phyloP scores from a whole-genome alignment of 2,329 filamentous ascomycete species.

The Pleurostoma richardsiae region DNA sequence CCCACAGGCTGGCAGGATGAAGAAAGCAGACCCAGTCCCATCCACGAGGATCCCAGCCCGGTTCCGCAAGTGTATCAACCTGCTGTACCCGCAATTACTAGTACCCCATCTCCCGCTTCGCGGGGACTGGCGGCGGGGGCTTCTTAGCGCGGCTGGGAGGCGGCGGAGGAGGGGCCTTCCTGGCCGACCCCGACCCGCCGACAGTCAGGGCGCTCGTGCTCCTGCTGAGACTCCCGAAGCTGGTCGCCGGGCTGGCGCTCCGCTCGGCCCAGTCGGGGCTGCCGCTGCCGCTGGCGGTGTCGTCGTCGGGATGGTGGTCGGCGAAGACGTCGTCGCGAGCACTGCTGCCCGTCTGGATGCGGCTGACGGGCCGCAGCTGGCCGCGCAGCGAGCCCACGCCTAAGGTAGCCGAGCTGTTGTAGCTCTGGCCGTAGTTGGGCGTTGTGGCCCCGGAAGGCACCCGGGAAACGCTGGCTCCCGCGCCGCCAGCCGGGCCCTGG shows the following conservation, averaged over 20 bases:
- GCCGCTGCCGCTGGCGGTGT: constrained; percentile 43
- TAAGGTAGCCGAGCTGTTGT: constrained; percentile 1
- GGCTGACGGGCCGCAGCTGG: constrained; percentile 39
- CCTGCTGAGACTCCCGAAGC: constrained; percentile 47
- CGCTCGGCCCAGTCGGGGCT: constrained; percentile 47
- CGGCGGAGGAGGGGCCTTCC: constrained; percentile 38
- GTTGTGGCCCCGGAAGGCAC: constrained; percentile 10
- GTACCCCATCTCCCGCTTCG: constrained; percentile 23
- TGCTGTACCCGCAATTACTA: constrained; percentile 4
- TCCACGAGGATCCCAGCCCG: too few species aligned
- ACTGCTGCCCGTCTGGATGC: constrained; percentile 32
- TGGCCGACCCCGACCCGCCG: constrained; percentile 1
- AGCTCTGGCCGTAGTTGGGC: constrained; percentile 8
- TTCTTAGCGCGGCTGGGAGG: constrained; percentile 47
- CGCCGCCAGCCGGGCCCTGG: constrained; percentile 17
- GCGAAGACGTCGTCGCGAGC: constrained; percentile 38
- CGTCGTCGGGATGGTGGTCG: constrained; percentile 38
- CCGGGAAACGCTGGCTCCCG: constrained; percentile 7
- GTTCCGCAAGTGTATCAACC: too few species aligned
- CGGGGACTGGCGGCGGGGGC: constrained; percentile 47
- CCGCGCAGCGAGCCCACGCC: constrained; percentile 31
- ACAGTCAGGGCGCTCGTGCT: constrained; percentile 30
- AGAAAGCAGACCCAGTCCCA: too few species aligned
- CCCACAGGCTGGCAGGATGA: too few species aligned
- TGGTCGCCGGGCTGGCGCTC: constrained; percentile 51